Conservation (phyloP, 495 filamentous ascomycete genomes). For the Penicillium coprophilum region DNA sequence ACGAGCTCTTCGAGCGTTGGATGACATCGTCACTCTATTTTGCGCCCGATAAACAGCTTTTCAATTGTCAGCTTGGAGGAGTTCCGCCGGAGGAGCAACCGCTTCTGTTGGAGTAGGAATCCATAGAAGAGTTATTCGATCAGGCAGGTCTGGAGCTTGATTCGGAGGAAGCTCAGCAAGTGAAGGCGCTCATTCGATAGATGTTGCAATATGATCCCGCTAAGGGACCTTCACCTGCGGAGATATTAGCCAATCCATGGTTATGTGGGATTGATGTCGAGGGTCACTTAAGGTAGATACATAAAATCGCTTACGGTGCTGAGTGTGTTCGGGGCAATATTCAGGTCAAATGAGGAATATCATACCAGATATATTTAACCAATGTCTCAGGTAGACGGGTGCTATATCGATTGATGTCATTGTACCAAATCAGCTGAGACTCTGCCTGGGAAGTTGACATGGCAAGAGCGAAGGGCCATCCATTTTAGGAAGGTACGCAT, state of each 20-base stretch:
- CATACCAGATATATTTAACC: too few species aligned
- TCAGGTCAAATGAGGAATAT: too few species aligned
- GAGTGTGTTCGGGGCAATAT: too few species aligned
- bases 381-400: too few species aligned
- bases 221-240: conserved; percentile 29
- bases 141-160: conserved; percentile 24
- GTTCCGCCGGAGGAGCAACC: conserved; percentile 11
- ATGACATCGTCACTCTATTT: conserved; percentile 33
- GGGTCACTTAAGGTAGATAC: not conserved
- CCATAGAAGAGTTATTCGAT: conserved; percentile 35
- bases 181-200: conserved; percentile 32
- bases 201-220: conserved; percentile 37
- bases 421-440: too few species aligned
- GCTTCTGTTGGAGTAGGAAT: conserved; percentile 13
- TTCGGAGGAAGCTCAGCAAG: conserved; percentile 26
- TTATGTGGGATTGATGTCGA: conserved; percentile 23
- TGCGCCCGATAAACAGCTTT: conserved; percentile 30
- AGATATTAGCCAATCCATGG: conserved; percentile 33
- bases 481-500: not conserved
- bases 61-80: conserved; percentile 27
- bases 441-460: not conserved
- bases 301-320: too few species aligned
- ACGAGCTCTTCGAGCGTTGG: conserved; percentile 28
- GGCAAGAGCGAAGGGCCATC: not conserved
- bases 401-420: too few species aligned